Evolutionary conservation across 2,329 filamentous ascomycete genomes (phyloP), one percentile per base, ranked within the genome.

Genomic region (Sporothrix luriei): DNA sequence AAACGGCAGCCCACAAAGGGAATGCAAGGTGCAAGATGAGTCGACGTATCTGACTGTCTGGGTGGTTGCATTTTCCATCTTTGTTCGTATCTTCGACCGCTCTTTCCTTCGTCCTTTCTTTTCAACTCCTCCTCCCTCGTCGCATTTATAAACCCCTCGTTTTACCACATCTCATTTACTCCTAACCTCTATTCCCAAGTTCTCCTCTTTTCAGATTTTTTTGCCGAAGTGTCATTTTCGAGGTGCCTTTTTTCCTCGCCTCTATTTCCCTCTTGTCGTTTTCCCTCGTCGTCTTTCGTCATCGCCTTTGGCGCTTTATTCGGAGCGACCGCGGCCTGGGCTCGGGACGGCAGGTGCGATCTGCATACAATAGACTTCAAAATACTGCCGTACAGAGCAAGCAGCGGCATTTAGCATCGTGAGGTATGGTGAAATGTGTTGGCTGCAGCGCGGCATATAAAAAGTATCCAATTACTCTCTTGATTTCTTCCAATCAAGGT

Each of bases 401-500:
- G 49, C 33, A 33, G 33, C 26, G 48, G n/a, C 6, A 19, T 54
- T n/a, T n/a, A 33, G 40, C 64, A 55, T 66, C 38, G 38, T 54
- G 29, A n/a, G n/a, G 33, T 13, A 16, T 9, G 19, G 11, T 13
- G 40, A 40, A 38, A 24, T 62, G 57, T 26, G 13, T 10, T 26
- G 13, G 26, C n/a, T 52, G 43, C 48, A 40, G 9, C 46, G 26
- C 64, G 48, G 48, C 62, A 54, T 66, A 54, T 54, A 51, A 54
- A 46, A 66, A 46, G 29, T n/a, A 24, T 43, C 43, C n/a, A 19
- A 24, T 40, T 16, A 14, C 46, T 19, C n/a, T 14, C 51, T 29
- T 19, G 65, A 26, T 59, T 61, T 68, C 38, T 29, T 29, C 66
- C 66, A 68, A 68, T 68, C 66, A 68, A 24, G 38, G 43, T 61